Evolutionary conservation across 2,329 filamentous ascomycete species (phyloP).

Genomic region (Cordyceps farinosa): DNA sequence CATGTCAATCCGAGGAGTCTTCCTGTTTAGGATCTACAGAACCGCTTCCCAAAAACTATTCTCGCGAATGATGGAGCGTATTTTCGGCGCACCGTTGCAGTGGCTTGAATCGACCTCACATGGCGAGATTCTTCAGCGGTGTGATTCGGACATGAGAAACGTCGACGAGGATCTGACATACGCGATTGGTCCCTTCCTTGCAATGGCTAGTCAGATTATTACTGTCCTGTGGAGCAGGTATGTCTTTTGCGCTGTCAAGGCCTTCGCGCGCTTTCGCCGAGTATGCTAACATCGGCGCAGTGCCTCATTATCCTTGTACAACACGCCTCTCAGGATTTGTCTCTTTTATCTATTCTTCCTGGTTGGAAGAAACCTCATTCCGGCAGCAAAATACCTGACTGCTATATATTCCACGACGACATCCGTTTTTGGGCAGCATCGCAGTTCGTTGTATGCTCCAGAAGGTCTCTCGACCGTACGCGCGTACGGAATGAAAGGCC

Average conservation of each 20-base stretch:
- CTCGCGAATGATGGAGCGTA: background rate
- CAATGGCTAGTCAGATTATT: background rate
- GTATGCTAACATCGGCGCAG: background rate
- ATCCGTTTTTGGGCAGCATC: slow-evolving; percentile 68
- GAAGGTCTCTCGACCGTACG: slow-evolving; percentile 66
- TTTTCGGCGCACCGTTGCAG: slow-evolving; percentile 1
- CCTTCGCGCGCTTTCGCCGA: background rate
- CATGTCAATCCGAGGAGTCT: slow-evolving; percentile 53
- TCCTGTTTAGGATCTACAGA: slow-evolving; percentile 47
- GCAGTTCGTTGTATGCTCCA: slow-evolving; percentile 54
- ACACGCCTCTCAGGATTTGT: slow-evolving; percentile 54
- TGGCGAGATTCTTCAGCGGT: slow-evolving; percentile 2
- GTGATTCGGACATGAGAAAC: background rate
- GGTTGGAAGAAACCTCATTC: slow-evolving; percentile 55
- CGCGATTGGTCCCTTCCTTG: background rate
- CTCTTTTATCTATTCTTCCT: slow-evolving; percentile 52
- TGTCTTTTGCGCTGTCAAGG: background rate
- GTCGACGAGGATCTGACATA: background rate
- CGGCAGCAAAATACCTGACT: slow-evolving; percentile 63
- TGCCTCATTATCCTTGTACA: slow-evolving; percentile 56
- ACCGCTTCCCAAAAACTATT: background rate
- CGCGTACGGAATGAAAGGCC: slow-evolving; percentile 59
- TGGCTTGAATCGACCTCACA: slow-evolving; percentile 5
- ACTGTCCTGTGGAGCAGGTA: slow-evolving; percentile 1
- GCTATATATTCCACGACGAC: slow-evolving; percentile 66